These are phyloP conservation scores for Pittosporum tobira DNA, from an alignment of 129 eudicot species.

Conservation along the genomic window DNA sequence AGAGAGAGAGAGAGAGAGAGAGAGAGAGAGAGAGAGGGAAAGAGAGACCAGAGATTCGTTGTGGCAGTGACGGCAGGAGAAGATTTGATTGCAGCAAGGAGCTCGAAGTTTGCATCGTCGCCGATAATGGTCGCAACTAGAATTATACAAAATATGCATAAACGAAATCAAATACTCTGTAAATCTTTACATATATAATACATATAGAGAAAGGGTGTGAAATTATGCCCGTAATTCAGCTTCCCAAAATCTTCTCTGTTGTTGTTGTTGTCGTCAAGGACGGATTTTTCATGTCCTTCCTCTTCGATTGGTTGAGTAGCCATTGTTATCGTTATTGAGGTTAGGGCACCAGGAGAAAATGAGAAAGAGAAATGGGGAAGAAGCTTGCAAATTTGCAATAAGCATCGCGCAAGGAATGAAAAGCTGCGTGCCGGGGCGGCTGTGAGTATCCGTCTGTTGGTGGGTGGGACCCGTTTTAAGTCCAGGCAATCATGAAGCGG, in stretches of 20 bases:
- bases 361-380: not conserved
- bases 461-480: too few relatives aligned
- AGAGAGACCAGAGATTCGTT: constrained; percentile 62
- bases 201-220: not conserved
- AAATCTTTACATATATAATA: not conserved
- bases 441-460: too few relatives aligned
- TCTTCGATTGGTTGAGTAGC: too few relatives aligned
- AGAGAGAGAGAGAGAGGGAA: not conserved
- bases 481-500: too few relatives aligned
- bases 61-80: constrained; percentile 87
- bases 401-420: too few relatives aligned
- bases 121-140: constrained; percentile 76
- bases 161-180: not conserved
- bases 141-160: not conserved
- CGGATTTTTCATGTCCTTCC: not conserved
- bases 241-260: constrained; percentile 39
- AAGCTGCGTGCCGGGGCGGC: too few relatives aligned
- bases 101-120: constrained; percentile 81
- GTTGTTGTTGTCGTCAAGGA: constrained; percentile 18
- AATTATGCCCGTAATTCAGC: constrained; percentile 46
- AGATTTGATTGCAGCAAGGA: constrained; percentile 78
- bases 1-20: not conserved
- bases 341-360: too few relatives aligned
- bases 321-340: too few relatives aligned
- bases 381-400: too few relatives aligned